These are phyloP conservation scores for Schizothecium vesticola DNA, from an alignment of 495 filamentous ascomycete genomes.

Conservation along the genomic window DNA sequence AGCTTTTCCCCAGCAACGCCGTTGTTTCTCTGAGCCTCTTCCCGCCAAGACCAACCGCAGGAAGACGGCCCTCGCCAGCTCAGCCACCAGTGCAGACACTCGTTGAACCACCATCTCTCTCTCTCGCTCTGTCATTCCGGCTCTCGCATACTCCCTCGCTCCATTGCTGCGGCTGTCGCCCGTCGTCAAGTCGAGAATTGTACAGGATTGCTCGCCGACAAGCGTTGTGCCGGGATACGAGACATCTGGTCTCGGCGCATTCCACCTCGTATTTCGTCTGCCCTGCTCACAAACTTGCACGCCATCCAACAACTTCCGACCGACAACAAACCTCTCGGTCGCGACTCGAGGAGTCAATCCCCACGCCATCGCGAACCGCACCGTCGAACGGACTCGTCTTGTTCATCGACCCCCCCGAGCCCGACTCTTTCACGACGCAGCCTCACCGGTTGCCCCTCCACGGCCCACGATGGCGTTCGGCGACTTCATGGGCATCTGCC, in stretches of 20 bases:
- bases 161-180: neutral
- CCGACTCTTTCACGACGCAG: neutral
- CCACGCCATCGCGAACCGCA: neutral
- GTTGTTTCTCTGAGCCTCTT: constrained; percentile 11
- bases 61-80: constrained; percentile 11
- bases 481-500: constrained; percentile 81
- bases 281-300: neutral
- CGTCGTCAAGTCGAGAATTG: neutral
- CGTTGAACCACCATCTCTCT: constrained; percentile 12
- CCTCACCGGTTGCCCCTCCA: constrained; percentile 9
- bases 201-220: neutral
- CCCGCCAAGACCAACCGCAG: constrained; percentile 17
- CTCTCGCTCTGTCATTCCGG: neutral
- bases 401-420: neutral
- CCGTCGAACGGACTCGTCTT: neutral
- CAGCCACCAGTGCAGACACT: constrained; percentile 13
- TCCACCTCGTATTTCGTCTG: neutral
- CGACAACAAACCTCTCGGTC: neutral
- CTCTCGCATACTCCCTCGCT: neutral
- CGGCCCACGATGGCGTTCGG: constrained; percentile 82
- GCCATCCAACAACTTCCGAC: neutral
- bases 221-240: constrained; percentile 2
- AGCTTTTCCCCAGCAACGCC: constrained; percentile 25
- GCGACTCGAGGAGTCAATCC: neutral
- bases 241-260: constrained; percentile 9